Base-by-base conservation (phyloP, 2,329 filamentous ascomycete genomes). In the Nectriaceae sp. region DNA sequence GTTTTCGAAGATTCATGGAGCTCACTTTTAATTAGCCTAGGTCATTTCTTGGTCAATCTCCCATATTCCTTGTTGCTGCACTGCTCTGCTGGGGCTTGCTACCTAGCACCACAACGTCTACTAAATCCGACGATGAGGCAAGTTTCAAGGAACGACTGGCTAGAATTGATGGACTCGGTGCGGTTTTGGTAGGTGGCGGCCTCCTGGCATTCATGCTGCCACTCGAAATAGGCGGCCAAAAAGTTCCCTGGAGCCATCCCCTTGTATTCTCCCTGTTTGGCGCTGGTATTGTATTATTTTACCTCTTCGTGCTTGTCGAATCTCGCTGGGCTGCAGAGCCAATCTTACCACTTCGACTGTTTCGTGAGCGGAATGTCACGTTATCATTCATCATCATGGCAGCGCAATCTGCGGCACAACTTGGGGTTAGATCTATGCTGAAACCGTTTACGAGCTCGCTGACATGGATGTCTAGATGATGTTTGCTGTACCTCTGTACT, bases 401-500 rank as follows among this genome's bases (percentile, higher is more conserved):
- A 1, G 80, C 83, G 0, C 87, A 89, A 57, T 65, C 83, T 8
- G 78, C 75, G 1, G 76, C 83, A 58, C 56, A 73, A 64, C 46
- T 62, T 3, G 52, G 52, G 5, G 52, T 53, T 3, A 40, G 57
- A 50, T 1, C 1, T 0, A 3, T 36, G 6, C 6, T 29, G 24
- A 29, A 29, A 13, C 24, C 24, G 24, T 29, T 6, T 29, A 29
- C 24, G 24, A 29, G 24, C n/a, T n/a, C n/a, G n/a, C n/a, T n/a
- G n/a, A n/a, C n/a, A n/a, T n/a, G n/a, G n/a, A n/a, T 22, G 11
- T 4, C 2, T n/a, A 60, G 57, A 59, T 60, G 56, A 84, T 88
- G 79, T 85, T 83, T 45, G 77, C 78, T 0, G 77, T 89, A 0
- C 87, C 87, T 0, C 66, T 89, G 0, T 89, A 89, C 66, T 90